A percentile compares a stretch with the other conserved stretches of the same genome.
Conservation (phyloP, 768 basidiomycete genomes). For the Kockovaella imperatae region DNA sequence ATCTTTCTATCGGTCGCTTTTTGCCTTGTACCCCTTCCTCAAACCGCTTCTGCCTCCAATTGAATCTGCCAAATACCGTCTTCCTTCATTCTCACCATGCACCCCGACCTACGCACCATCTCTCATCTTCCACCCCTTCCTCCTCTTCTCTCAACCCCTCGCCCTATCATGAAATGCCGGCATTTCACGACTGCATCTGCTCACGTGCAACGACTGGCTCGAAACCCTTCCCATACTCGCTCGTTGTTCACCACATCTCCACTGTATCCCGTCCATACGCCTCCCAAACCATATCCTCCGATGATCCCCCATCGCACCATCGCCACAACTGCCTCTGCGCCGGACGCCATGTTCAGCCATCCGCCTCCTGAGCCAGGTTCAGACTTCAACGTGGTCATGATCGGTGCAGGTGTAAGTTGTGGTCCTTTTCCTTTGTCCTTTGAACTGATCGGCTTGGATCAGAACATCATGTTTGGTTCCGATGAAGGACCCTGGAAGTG, state of each 20-base stretch:
- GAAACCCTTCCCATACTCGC: slow-evolving; percentile 9
- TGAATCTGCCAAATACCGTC: neutral
- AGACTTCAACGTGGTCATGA: slow-evolving; percentile 86
- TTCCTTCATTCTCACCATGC: slow-evolving; percentile 20
- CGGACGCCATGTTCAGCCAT: slow-evolving; percentile 40
- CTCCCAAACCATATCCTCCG: neutral
- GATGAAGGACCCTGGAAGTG: slow-evolving; percentile 46
- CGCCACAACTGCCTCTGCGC: slow-evolving; percentile 35
- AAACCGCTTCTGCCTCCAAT: neutral
- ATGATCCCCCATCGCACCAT: slow-evolving; percentile 21
- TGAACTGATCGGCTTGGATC: neutral
- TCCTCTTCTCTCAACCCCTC: slow-evolving; percentile 7
- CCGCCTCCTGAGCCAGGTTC: slow-evolving; percentile 49
- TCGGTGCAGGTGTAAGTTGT: slow-evolving; percentile 65
- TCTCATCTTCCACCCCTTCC: slow-evolving; percentile 14
- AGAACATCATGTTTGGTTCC: slow-evolving; percentile 95
- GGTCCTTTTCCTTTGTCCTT: neutral
- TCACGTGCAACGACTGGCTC: slow-evolving; percentile 7
- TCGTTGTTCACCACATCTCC: slow-evolving; percentile 18
- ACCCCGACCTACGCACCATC: slow-evolving; percentile 35
- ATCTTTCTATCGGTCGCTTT: too few relatives aligned
- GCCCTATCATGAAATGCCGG: slow-evolving; percentile 4
- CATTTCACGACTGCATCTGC: slow-evolving; percentile 6
- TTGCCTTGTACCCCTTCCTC: neutral
- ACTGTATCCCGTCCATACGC: slow-evolving; percentile 16